A percentile compares a stretch with the other conserved stretches of the same genome.
phyloP scores from a whole-genome alignment of 352 stramenopile species.

The Phytophthora pseudosyringae region DNA sequence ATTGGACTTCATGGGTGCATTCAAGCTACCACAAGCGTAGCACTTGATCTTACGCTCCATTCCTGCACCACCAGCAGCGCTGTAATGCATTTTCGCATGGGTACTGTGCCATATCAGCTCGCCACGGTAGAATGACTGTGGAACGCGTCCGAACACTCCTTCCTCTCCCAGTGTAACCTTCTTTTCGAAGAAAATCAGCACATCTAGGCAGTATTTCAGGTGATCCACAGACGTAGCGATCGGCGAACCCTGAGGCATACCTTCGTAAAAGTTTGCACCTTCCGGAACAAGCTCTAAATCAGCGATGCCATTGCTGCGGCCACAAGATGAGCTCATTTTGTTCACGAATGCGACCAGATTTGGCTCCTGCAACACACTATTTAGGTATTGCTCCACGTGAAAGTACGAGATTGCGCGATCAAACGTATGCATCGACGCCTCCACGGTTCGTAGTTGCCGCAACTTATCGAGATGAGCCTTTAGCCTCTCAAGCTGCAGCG shows the following conservation, averaged over 20 bases:
- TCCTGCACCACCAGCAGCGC: slow-evolving; percentile 31
- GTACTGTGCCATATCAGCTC: slow-evolving; percentile 75
- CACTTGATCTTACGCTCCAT: slow-evolving; percentile 76
- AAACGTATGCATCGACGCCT: slow-evolving; percentile 81
- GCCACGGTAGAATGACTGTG: slow-evolving; percentile 78
- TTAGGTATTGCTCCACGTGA: slow-evolving; percentile 85
- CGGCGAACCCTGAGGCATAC: slow-evolving; percentile 49
- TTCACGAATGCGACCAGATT: slow-evolving; percentile 71
- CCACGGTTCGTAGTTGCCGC: slow-evolving; percentile 76
- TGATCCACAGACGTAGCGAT: slow-evolving; percentile 73
- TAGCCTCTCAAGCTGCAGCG: slow-evolving; percentile 64
- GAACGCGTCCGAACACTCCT: slow-evolving; percentile 70
- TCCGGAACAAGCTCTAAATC: slow-evolving; percentile 72
- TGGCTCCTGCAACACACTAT: slow-evolving; percentile 75
- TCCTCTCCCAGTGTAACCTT: slow-evolving; percentile 77
- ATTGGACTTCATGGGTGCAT: slow-evolving; percentile 66
- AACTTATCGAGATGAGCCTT: slow-evolving; percentile 73
- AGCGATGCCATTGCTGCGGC: slow-evolving; percentile 28
- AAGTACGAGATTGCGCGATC: slow-evolving; percentile 84
- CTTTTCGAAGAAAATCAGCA: slow-evolving; percentile 90
- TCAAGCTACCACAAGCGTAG: slow-evolving; percentile 76
- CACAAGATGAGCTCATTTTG: slow-evolving; percentile 69
- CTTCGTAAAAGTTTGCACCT: slow-evolving; percentile 76
- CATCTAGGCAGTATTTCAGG: slow-evolving; percentile 84
- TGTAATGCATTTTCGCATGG: slow-evolving; percentile 41